These are phyloP conservation scores for Cicer yamashitae DNA, from an alignment of 306 rosid species.

Conservation along the genomic window DNA sequence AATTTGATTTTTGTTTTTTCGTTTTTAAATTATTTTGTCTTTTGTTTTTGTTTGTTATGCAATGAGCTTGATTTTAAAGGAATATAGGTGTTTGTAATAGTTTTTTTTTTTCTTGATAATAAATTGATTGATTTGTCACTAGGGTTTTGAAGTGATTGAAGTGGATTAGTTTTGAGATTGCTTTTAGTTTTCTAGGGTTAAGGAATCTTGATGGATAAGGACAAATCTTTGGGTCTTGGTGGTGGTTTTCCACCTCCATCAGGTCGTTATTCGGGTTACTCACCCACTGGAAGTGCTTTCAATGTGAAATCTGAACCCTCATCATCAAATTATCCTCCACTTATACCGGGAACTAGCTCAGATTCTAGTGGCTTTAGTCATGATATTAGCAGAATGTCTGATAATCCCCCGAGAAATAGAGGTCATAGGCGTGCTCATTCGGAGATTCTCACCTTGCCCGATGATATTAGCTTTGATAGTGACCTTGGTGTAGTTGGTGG, in stretches of 20 bases:
- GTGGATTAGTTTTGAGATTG: conserved; percentile 36
- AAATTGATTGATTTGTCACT: conserved; percentile 14
- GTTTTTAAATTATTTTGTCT: not conserved
- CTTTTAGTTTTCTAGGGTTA: conserved; percentile 36
- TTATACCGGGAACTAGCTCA: conserved; percentile 59
- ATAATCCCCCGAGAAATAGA: conserved; percentile 77
- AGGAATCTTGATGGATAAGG: conserved; percentile 70
- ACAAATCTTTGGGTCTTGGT: conserved; percentile 63
- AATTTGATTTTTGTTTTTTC: conserved; percentile 8
- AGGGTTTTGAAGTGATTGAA: conserved; percentile 49
- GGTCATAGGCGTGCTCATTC: conserved; percentile 98
- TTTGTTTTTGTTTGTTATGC: conserved; percentile 17
- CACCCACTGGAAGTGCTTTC: conserved; percentile 56
- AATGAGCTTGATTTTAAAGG: not conserved
- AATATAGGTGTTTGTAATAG: not conserved
- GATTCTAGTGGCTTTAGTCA: conserved; percentile 83
- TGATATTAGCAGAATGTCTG: conserved; percentile 93
- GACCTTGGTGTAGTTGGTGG: conserved; percentile 95
- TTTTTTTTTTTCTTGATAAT: not conserved
- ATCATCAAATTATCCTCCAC: conserved; percentile 56
- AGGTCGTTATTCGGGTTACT: conserved; percentile 67
- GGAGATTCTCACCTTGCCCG: conserved; percentile 84
- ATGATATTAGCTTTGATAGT: conserved; percentile 93
- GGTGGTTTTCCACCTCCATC: conserved; percentile 81
- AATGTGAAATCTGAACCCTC: conserved; percentile 75